Base-by-base conservation (phyloP, 352 stramenopile species). In the Pythium chondricola region DNA sequence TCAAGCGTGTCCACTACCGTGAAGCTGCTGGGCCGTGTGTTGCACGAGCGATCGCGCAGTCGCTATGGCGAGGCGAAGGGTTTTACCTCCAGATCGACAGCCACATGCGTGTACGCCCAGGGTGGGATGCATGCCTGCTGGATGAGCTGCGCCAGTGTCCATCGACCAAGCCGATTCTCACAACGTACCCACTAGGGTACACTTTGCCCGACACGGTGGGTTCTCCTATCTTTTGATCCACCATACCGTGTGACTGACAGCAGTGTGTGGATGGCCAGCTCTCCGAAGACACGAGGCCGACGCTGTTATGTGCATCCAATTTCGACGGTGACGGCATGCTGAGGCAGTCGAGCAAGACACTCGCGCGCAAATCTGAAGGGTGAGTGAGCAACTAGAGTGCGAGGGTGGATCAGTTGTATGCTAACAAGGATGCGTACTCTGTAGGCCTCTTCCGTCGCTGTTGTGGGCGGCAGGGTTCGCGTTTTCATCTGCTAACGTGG, bases 81-180 rank as follows among this genome's bases (percentile, higher is more conserved):
- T 98, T 89, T 60, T 76, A 96, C 29, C 74, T 98, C 4, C 92
- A 98, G 61, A 96, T 98, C 55, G 95, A 98, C 62, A 97, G 89
- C 46, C 95, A 98, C 67, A 98, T 97, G 78, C 76, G 90, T 1
- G 80, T 92, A 32, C 71, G 71, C 6, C 44, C 41, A 11, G 66
- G 73, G 16, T 98, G 93, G 93, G 95, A 98, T 61, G 63, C 51
- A 9, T 97, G 89, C 46, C 58, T 98, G 35, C 84, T 97, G 44
- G 37, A 67, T 18, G 64, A 94, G 49, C 69, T 97, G 14, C 35
- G 31, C 10, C 61, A 69, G 13, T 84, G 70, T 39, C 31, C 53
- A 2, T 57, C 57, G 10, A 4, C 50, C 10, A 89, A 91, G 43
- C 56, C 89, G 9, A 79, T 98, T 21, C 59, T 98, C 13, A 98